Base-by-base conservation (phyloP, 2,329 filamentous ascomycete species). In the Canariomyces notabilis region DNA sequence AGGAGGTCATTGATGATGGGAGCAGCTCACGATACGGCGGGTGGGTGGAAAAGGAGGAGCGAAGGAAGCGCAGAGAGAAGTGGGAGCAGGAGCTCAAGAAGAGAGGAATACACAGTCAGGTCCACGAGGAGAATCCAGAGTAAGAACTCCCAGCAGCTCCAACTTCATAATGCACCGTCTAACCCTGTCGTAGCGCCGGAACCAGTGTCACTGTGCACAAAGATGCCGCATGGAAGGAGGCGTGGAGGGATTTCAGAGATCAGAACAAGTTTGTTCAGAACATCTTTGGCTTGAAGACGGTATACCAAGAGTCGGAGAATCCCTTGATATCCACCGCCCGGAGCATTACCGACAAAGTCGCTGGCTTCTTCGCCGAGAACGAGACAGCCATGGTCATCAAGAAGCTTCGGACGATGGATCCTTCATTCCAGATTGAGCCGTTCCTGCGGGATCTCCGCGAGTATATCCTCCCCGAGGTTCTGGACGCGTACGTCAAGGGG, bases 311-410 rank as follows among this genome's bases (percentile, higher is more conserved):
- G 70, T 97, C 93, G 9, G 93, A 98, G 64, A 98, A 98, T 66
- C 91, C 93, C 6, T 76, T 98, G 35, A 88, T 98, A 54, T 87
- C 83, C 37, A 97, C 91, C 0, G 93, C 90, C 1, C 85, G 93
- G 63, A 89, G 88, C 65, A 95, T 98, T 58, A 91, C 90, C 23
- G 93, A 98, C 66, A 82, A 86, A 48, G 82, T 98, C 32, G 89
- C 87, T 37, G 89, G 93, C 21, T 98, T 96, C 72, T 98, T 98
- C 57, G 93, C 93, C 52, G 93, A 98, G 68, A 98, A 97, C 66
- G 93, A 98, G 72, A 96, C 89, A 0, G 93, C 93, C 22, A 85
- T 85, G 78, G 93, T 98, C 29, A 95, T 97, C 72, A 97, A 96
- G 74, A 95, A 91, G 67, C 95, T 98, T 76, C 84, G 91, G 37